Conservation (phyloP, 2,329 filamentous ascomycete species). For the Sporothrix phasma region DNA sequence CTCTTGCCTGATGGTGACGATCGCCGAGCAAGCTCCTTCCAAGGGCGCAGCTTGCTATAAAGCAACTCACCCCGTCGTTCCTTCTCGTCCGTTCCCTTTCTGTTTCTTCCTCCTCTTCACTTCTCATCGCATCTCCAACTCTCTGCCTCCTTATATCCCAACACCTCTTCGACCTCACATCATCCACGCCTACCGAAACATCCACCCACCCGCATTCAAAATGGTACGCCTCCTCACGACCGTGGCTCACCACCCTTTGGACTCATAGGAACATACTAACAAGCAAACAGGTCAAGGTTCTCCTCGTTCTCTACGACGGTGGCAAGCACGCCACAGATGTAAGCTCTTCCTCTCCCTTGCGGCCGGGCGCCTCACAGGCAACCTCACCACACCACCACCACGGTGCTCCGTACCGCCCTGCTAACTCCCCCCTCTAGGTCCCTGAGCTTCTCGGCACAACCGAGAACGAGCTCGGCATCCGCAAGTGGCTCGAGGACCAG, state of each 20-base stretch:
- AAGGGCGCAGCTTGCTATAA: slow-evolving; percentile 4
- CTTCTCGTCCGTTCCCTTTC: background rate
- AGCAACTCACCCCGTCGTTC: background rate
- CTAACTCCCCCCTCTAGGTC: slow-evolving; percentile 31
- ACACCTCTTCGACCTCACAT: background rate
- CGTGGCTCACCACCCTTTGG: slow-evolving; percentile 21
- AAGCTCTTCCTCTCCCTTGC: slow-evolving; percentile 25
- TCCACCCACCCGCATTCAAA: slow-evolving; percentile 9
- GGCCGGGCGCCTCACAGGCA: too few species aligned
- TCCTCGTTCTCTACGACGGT: slow-evolving; percentile 89
- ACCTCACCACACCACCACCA: too few species aligned
- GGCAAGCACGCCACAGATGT: slow-evolving; percentile 80
- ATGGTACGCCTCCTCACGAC: slow-evolving; percentile 12
- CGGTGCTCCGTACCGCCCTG: too few species aligned
- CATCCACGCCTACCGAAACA: background rate
- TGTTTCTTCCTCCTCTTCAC: background rate
- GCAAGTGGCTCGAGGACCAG: slow-evolving; percentile 95
- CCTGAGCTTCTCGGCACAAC: slow-evolving; percentile 86
- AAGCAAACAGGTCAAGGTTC: slow-evolving; percentile 76
- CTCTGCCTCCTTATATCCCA: background rate
- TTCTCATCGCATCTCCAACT: background rate
- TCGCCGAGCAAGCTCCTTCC: background rate
- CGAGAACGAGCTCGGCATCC: slow-evolving; percentile 94
- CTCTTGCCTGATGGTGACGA: slow-evolving; percentile 3
- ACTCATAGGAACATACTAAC: slow-evolving; percentile 43